These are phyloP conservation scores for Hyaloperonospora brassicae DNA, from an alignment of 352 stramenopile genomes.

Conservation along the genomic window DNA sequence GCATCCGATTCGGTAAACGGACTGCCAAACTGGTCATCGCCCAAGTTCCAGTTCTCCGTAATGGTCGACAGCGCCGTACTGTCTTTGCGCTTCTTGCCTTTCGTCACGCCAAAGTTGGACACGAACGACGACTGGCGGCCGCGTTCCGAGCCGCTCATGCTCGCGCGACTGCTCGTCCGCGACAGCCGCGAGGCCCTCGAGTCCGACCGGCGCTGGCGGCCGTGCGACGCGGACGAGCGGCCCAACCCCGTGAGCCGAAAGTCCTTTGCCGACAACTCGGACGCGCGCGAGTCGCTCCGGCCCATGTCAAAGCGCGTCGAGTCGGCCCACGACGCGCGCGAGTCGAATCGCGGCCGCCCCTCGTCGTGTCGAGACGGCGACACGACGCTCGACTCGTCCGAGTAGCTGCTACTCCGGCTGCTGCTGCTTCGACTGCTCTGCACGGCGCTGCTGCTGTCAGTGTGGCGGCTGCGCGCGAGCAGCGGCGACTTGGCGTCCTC, in stretches of 20 bases:
- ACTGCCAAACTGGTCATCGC: conserved; percentile 69
- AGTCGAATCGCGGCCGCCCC: conserved; percentile 69
- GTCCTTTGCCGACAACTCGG: conserved; percentile 59
- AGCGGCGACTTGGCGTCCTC: conserved; percentile 2
- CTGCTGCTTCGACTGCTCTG: conserved; percentile 20
- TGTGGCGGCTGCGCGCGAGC: conserved; percentile 3
- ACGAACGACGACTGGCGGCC: conserved; percentile 60
- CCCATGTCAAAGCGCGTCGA: conserved; percentile 84
- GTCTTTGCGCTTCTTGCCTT: conserved; percentile 47
- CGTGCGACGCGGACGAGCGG: conserved; percentile 14
- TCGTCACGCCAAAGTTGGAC: conserved; percentile 69
- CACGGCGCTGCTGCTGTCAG: conserved; percentile 10
- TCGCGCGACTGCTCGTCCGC: conserved; percentile 36
- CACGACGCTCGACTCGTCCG: conserved; percentile 46
- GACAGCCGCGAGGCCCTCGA: conserved; percentile 61
- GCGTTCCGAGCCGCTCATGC: conserved; percentile 27
- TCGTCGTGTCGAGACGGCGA: conserved; percentile 38
- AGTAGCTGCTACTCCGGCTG: conserved; percentile 36
- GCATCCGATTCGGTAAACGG: conserved; percentile 75
- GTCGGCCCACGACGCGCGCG: conserved; percentile 74
- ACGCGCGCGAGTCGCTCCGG: conserved; percentile 68
- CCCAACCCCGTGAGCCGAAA: conserved; percentile 54
- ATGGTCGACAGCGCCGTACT: conserved; percentile 78
- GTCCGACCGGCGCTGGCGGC: conserved; percentile 44
- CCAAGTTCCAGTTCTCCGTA: conserved; percentile 82